Conservation (phyloP, 192 early-diverging fungal genomes). For the Allomyces javanicus region DNA sequence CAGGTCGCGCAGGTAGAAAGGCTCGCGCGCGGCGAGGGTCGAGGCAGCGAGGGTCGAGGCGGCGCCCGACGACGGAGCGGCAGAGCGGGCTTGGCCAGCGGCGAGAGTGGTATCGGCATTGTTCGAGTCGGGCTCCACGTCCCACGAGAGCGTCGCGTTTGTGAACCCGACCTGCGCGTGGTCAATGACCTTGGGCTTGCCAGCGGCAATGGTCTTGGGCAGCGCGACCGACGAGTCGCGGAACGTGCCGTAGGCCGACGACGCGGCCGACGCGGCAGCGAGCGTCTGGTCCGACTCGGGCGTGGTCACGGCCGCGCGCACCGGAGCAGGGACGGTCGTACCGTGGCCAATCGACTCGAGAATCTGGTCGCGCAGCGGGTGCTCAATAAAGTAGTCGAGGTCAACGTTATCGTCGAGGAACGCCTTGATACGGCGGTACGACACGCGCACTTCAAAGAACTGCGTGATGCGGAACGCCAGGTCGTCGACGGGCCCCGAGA, state of each 20-base stretch:
- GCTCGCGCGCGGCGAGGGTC: background rate
- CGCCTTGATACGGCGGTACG: background rate
- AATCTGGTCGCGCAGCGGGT: background rate
- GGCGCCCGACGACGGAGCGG: no score
- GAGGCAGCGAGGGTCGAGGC: background rate
- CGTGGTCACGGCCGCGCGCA: no score
- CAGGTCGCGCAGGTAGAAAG: conserved; percentile 40
- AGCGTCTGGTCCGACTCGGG: background rate
- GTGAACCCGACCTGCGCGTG: background rate
- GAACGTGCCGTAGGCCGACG: background rate
- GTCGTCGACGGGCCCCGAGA: background rate
- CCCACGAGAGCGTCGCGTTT: background rate
- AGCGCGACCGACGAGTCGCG: background rate
- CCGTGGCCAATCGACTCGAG: no score
- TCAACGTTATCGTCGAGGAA: background rate
- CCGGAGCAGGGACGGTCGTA: no score
- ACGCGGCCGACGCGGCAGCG: background rate
- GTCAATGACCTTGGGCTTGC: no score
- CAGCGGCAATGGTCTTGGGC: background rate
- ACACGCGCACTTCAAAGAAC: background rate
- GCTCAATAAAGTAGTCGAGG: background rate
- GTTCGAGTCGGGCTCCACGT: background rate
- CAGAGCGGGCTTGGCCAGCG: background rate
- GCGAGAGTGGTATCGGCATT: background rate
- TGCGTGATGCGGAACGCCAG: background rate